Conservation (phyloP, 176 grass and related monocot genomes). For the Cymbopogon citratus region DNA sequence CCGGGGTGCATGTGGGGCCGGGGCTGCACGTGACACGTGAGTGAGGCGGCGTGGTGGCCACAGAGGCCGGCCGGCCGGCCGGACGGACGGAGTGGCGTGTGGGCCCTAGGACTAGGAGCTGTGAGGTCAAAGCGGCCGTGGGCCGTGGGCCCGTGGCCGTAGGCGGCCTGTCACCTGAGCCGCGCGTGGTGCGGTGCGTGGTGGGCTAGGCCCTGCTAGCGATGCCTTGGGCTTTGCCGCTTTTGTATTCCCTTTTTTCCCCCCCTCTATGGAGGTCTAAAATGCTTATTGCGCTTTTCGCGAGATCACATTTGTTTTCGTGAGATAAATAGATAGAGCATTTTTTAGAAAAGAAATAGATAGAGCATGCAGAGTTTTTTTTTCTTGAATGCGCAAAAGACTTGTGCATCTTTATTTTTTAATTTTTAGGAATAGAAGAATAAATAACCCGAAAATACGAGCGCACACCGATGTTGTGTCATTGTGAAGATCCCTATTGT, state of each 20-base stretch:
- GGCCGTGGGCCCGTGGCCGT: not conserved
- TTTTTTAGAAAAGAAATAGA: no score
- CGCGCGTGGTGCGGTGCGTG: constrained; percentile 17
- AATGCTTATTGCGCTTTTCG: not conserved
- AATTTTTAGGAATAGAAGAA: no score
- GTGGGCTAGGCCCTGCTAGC: not conserved
- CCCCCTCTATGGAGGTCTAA: not conserved
- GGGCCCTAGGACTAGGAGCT: not conserved
- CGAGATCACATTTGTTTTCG: no score
- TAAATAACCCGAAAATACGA: no score
- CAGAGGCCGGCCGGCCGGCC: not conserved
- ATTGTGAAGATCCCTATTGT: no score
- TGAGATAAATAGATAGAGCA: no score
- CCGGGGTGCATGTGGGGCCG: not conserved
- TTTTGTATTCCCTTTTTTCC: not conserved
- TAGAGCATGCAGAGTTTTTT: no score
- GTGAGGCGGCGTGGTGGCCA: not conserved
- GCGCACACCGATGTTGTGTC: no score
- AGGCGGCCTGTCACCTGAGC: not conserved
- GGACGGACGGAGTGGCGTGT: not conserved
- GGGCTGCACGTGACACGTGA: not conserved
- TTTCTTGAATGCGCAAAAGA: no score
- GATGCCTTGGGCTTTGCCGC: not conserved
- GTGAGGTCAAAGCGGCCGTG: constrained; percentile 9
- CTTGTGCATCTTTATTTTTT: no score